Conservation (phyloP, 106 monocot genomes). For the Dendrobium chrysotoxum region DNA sequence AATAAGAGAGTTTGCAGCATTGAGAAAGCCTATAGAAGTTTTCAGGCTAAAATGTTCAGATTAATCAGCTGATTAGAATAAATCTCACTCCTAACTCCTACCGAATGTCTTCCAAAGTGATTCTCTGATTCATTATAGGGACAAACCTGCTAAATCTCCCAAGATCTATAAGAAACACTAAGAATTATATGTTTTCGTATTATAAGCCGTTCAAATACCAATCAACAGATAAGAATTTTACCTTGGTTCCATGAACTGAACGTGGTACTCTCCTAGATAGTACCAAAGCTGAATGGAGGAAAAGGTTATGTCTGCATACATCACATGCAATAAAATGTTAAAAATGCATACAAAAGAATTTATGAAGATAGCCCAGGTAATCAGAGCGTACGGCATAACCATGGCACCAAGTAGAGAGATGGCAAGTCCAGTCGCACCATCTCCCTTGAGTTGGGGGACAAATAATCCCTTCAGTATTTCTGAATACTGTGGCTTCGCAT, state of each 20-base stretch:
- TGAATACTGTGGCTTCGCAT: constrained; percentile 66
- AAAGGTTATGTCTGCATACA: constrained; percentile 80
- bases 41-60: too few species aligned
- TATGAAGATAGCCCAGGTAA: constrained; percentile 3
- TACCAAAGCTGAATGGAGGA: constrained; percentile 94
- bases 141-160: too few species aligned
- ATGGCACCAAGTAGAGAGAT: constrained; percentile 95
- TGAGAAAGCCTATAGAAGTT: too few species aligned
- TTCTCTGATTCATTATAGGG: too few species aligned
- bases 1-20: too few species aligned
- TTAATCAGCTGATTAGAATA: too few species aligned
- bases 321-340: background rate
- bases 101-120: too few species aligned
- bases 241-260: constrained; percentile 83
- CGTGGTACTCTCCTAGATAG: constrained; percentile 87
- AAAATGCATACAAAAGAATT: background rate
- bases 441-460: constrained; percentile 91
- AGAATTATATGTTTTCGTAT: too few species aligned
- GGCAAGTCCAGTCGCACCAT: constrained; percentile 88
- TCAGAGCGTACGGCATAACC: constrained; percentile 94
- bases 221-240: constrained; percentile 13
- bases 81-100: too few species aligned
- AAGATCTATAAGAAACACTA: too few species aligned
- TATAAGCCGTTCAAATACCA: too few species aligned
- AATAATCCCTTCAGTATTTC: constrained; percentile 80